Percentiles rank a stretch among this genome's conserved stretches.
phyloP scores from a whole-genome alignment of 768 basidiomycete genomes.

The Podaxis mareebaensis region DNA sequence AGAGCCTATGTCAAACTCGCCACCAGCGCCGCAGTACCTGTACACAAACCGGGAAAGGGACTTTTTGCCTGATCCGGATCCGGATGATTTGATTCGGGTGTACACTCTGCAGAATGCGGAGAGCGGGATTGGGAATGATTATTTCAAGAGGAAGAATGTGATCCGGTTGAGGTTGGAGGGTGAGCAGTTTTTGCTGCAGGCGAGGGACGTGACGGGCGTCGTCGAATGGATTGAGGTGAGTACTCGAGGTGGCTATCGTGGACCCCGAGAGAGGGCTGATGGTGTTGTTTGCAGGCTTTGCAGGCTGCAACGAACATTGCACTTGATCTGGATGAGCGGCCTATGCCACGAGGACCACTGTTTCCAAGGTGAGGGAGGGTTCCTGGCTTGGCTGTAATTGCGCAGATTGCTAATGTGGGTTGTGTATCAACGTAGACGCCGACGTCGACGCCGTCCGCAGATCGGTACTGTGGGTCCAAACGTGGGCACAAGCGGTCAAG shows the following conservation, averaged over 20 bases:
- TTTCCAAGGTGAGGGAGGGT: conserved; percentile 69
- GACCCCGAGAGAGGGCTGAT: not conserved
- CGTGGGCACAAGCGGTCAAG: not conserved
- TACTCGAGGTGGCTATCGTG: conserved; percentile 19
- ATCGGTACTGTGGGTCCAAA: conserved; percentile 1
- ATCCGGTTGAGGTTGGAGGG: conserved; percentile 91
- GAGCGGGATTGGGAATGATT: conserved; percentile 94
- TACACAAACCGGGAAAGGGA: conserved; percentile 16
- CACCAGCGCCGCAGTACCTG: not conserved
- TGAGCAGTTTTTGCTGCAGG: conserved; percentile 95
- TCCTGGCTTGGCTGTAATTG: no score
- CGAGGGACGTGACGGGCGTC: conserved; percentile 77
- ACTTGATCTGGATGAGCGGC: conserved; percentile 86
- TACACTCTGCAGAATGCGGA: conserved; percentile 91
- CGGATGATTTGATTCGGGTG: conserved; percentile 56
- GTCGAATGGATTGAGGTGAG: conserved; percentile 94
- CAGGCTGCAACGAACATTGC: conserved; percentile 93
- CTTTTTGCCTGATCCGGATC: conserved; percentile 41
- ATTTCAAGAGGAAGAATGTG: conserved; percentile 90
- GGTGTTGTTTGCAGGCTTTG: conserved; percentile 53
- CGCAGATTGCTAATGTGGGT: not conserved
- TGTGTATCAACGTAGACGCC: conserved; percentile 20
- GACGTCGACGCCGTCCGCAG: conserved; percentile 31
- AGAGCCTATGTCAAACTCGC: not conserved
- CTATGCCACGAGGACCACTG: conserved; percentile 89